Percentiles rank a stretch among this genome's conserved stretches.
phyloP scores from a whole-genome alignment of 73 alveolate species.

The Effrenium voratum region DNA sequence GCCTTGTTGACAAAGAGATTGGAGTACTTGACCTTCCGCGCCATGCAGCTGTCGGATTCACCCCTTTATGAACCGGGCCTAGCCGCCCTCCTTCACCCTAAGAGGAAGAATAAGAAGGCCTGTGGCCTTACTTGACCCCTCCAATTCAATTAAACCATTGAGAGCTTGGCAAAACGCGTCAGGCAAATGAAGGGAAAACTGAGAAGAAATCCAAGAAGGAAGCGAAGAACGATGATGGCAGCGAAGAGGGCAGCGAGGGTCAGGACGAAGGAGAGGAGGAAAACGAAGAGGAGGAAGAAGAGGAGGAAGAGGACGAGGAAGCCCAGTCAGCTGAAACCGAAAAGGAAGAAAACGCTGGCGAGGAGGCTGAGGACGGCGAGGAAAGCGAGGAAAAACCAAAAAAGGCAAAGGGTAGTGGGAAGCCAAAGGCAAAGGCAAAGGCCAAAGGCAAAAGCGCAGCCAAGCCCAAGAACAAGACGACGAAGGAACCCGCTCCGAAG shows the following conservation, averaged over 20 bases:
- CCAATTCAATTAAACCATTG: no score
- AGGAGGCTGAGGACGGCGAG: background rate
- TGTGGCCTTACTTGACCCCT: background rate
- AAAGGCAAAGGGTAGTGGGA: background rate
- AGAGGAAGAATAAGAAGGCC: background rate
- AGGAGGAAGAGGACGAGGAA: background rate
- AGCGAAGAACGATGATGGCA: background rate
- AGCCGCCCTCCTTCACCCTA: background rate
- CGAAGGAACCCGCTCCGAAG: no score
- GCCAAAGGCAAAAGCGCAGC: background rate
- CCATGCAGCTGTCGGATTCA: background rate
- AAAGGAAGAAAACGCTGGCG: background rate
- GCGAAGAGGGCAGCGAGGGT: background rate
- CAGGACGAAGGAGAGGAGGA: background rate
- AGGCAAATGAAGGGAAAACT: background rate
- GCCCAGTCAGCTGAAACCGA: background rate
- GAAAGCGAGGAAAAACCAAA: background rate
- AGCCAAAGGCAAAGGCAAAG: background rate
- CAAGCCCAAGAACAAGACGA: no score
- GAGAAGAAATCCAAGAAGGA: background rate
- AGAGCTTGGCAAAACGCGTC: background rate
- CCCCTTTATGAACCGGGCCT: conserved; percentile 4
- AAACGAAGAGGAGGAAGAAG: background rate
- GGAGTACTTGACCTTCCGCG: background rate
- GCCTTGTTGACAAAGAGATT: background rate